Evolutionary conservation across 495 filamentous ascomycete genomes (phyloP), one percentile per base, ranked within the genome.

Genomic region (Podospora australis): DNA sequence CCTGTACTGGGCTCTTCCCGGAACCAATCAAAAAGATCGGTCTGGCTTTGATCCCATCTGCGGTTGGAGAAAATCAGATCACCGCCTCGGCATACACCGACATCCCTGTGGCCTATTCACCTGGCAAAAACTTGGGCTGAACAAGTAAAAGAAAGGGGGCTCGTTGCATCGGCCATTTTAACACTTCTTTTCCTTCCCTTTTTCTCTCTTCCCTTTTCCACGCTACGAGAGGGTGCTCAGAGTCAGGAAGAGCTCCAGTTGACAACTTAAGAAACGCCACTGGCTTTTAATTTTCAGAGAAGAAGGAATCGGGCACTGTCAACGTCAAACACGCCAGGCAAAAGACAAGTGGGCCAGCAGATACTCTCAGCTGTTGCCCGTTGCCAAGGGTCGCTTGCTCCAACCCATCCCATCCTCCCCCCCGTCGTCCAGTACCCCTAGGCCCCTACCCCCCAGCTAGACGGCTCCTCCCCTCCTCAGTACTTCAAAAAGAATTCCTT

Each of bases 261-360:
- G n/a, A n/a, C n/a, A n/a, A n/a, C n/a, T n/a, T n/a, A n/a, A n/a
- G n/a, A n/a, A n/a, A 28, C 41, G 34, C 42, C 34, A 40, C 35
- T 46, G 32, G 49, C 20, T 8, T 43, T 7, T 32, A 29, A 39
- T 39, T 30, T 29, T 20, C 17, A 39, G 34, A 23, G 34, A n/a
- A n/a, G n/a, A n/a, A n/a, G n/a, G n/a, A n/a, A n/a, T n/a, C n/a
- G n/a, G n/a, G n/a, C 40, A 25, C 39, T 45, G 32, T 40, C 36
- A 26, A 32, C 42, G 29, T 22, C 20, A 14, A 17, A 25, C 32
- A 29, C 30, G 43, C 28, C 49, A 26, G 44, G 25, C 30, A 25
- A 25, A 30, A 43, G 39, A 39, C 36, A 41, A 46, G 51, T 49
- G 51, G 51, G 46, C 45, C 45, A 44, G 45, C 45, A 49, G 49